Conservation (phyloP, 371 early-diverging fungal genomes). For the Actinomucor elegans region DNA sequence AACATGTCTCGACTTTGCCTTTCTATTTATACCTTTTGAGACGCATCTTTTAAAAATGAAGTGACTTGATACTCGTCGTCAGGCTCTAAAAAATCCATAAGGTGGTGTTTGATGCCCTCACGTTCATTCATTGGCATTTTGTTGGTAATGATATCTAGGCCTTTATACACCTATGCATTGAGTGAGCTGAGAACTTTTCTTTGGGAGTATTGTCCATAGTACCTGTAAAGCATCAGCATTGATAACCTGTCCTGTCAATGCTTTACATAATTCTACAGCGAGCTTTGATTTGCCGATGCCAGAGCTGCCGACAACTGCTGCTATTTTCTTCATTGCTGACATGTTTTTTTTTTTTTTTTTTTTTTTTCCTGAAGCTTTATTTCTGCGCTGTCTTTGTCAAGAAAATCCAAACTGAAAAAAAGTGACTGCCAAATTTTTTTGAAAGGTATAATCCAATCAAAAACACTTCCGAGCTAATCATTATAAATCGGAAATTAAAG, state of each 20-base stretch:
- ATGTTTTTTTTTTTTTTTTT: no score
- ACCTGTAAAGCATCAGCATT: conserved; percentile 96
- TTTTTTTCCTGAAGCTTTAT: no score
- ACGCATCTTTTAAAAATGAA: conserved; percentile 81
- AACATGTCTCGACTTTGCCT: not conserved
- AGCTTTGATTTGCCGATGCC: conserved; percentile 95
- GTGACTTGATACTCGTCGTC: conserved; percentile 83
- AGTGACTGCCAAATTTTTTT: no score
- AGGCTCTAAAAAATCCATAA: conserved; percentile 80
- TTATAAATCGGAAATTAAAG: no score
- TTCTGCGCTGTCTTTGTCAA: no score
- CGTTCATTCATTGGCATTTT: conserved; percentile 81
- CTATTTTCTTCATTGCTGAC: conserved; percentile 31
- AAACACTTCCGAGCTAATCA: no score
- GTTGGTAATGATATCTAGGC: conserved; percentile 91
- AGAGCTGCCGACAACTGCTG: conserved; percentile 80
- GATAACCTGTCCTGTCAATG: conserved; percentile 87
- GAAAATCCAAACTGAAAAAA: no score
- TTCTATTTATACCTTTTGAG: conserved; percentile 65
- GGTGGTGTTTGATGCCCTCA: conserved; percentile 77
- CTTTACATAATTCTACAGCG: conserved; percentile 83
- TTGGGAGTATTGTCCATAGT: conserved; percentile 4
- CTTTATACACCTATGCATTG: conserved; percentile 77
- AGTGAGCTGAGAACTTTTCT: not conserved
- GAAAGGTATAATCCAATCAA: no score